Percentiles rank a stretch among this genome's conserved stretches.
Conservation (phyloP, 2,329 filamentous ascomycete genomes). For the Phyllosticta citriasiana region DNA sequence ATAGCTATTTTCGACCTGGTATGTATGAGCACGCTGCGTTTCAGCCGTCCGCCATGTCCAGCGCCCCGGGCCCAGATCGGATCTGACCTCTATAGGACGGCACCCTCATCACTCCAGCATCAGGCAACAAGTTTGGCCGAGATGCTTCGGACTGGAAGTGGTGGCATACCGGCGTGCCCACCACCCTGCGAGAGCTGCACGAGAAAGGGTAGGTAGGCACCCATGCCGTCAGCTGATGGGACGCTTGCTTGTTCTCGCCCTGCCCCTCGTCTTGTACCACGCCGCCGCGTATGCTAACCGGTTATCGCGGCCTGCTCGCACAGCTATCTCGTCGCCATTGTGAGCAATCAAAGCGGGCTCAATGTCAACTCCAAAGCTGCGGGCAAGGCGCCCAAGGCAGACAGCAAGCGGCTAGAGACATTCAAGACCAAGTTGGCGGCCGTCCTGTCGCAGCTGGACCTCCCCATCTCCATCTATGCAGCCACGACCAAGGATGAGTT, state of each 20-base stretch:
- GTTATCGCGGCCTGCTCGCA: neutral
- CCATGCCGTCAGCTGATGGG: slow-evolving; percentile 9
- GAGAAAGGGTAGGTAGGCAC: slow-evolving; percentile 49
- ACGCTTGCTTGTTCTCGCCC: slow-evolving; percentile 1
- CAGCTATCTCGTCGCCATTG: slow-evolving; percentile 64
- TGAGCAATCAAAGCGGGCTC: slow-evolving; percentile 85
- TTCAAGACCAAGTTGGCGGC: slow-evolving; percentile 73
- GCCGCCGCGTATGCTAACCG: slow-evolving; percentile 2
- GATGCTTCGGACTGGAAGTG: slow-evolving; percentile 81
- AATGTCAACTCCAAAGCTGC: slow-evolving; percentile 50
- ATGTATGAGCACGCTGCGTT: slow-evolving; percentile 13
- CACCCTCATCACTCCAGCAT: slow-evolving; percentile 70
- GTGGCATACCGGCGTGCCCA: slow-evolving; percentile 70
- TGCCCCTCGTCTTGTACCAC: slow-evolving; percentile 9
- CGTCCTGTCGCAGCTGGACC: slow-evolving; percentile 59
- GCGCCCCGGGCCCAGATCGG: neutral
- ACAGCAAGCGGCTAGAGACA: slow-evolving; percentile 58
- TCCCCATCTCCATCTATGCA: slow-evolving; percentile 75
- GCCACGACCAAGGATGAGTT: slow-evolving; percentile 74
- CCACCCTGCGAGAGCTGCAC: slow-evolving; percentile 56
- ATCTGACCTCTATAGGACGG: slow-evolving; percentile 53
- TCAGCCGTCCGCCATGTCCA: slow-evolving; percentile 2
- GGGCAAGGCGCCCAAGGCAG: slow-evolving; percentile 54
- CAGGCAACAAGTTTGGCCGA: slow-evolving; percentile 67
- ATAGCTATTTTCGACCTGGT: slow-evolving; percentile 32